These are phyloP conservation scores for Botrytis cinerea DNA, from an alignment of 2,329 filamentous ascomycete species.

Conservation along the genomic window DNA sequence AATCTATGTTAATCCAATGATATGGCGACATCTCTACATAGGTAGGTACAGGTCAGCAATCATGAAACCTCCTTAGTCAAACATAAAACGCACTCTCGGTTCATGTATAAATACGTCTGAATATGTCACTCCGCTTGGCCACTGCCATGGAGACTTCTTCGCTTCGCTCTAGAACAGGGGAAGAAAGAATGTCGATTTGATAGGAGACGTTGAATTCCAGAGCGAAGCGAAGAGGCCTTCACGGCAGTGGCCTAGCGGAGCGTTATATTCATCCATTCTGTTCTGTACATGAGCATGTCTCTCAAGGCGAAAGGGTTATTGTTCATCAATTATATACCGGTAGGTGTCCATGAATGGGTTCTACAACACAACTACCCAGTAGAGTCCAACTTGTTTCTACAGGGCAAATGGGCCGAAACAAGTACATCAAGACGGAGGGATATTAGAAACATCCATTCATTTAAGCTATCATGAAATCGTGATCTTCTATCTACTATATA, in stretches of 20 bases:
- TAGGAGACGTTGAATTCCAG: not conserved
- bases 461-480: constrained; percentile 8
- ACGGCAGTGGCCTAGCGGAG: constrained; percentile 8
- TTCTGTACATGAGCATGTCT: not conserved
- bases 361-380: not conserved
- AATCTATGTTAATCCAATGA: not conserved
- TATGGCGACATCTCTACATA: not conserved
- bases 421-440: too few species aligned
- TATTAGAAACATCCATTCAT: not conserved
- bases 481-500: not conserved
- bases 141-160: not conserved
- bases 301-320: not conserved
- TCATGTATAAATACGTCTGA: not conserved
- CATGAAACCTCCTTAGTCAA: not conserved
- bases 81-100: not conserved
- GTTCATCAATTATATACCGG: not conserved
- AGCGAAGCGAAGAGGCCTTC: constrained; percentile 4
- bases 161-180: not conserved
- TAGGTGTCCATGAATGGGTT: not conserved
- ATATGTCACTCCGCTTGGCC: not conserved
- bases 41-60: not conserved
- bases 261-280: not conserved
- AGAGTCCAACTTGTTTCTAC: too few species aligned
- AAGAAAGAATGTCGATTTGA: not conserved
- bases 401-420: not conserved